Conservation (phyloP, 257 asterid genomes). For the Thymus mandschuricus region DNA sequence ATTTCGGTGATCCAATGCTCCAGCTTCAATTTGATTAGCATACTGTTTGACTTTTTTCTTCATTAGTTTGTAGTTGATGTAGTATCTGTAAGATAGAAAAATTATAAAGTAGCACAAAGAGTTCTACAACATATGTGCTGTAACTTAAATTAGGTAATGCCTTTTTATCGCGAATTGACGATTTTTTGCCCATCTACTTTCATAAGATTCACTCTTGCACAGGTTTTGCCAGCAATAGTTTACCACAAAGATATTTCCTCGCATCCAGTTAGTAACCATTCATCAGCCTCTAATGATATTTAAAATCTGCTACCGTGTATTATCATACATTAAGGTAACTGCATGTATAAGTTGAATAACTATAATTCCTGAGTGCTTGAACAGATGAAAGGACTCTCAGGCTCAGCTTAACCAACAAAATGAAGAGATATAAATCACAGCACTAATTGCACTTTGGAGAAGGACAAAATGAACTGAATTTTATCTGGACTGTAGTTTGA, state of each 20-base stretch:
- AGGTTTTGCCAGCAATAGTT: not conserved
- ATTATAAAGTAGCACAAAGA: constrained; percentile 11
- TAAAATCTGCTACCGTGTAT: not conserved
- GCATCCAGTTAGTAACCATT: not conserved
- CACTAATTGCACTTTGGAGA: not conserved
- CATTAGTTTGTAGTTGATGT: constrained; percentile 96
- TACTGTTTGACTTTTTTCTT: constrained; percentile 91
- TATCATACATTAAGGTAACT: not conserved
- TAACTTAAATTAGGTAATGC: not conserved
- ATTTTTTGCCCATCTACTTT: not conserved
- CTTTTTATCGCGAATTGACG: constrained; percentile 4
- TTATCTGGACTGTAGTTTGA: not conserved
- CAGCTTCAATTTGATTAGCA: constrained; percentile 66
- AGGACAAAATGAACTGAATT: not conserved
- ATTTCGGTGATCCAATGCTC: constrained; percentile 67
- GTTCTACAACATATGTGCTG: not conserved
- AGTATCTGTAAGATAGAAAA: constrained; percentile 57
- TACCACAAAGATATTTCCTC: not conserved
- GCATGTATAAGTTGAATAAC: constrained; percentile 1
- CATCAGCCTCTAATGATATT: not conserved
- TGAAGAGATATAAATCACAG: not conserved
- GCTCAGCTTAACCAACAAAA: not conserved
- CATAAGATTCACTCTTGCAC: not conserved
- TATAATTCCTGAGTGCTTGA: constrained; percentile 16
- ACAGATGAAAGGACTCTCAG: constrained; percentile 8